Conservation (phyloP, 495 filamentous ascomycete species). For the Baudoinia panamericana region DNA sequence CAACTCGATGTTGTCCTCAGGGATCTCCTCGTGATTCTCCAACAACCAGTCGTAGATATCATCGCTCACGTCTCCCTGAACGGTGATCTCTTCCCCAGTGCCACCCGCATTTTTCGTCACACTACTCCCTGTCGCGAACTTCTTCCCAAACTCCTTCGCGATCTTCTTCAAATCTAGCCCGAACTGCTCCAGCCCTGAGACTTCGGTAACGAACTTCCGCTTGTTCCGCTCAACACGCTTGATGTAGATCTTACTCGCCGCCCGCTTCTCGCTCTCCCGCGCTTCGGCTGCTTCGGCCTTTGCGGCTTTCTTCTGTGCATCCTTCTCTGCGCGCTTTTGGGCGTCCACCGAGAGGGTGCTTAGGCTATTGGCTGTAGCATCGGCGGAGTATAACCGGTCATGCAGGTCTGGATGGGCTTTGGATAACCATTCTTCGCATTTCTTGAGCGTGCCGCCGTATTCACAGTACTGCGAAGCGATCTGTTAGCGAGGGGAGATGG, state of each 20-base stretch:
- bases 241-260: constrained; percentile 70
- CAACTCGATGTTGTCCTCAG: constrained; percentile 86
- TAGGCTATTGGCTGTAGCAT: constrained; percentile 69
- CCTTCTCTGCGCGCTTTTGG: constrained; percentile 83
- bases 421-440: constrained; percentile 91
- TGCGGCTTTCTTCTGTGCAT: constrained; percentile 85
- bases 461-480: constrained; percentile 68
- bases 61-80: constrained; percentile 92
- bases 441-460: constrained; percentile 94
- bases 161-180: constrained; percentile 88
- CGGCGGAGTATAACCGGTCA: constrained; percentile 67
- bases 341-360: constrained; percentile 75
- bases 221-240: constrained; percentile 98
- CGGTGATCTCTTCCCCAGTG: constrained; percentile 80
- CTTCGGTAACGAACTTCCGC: constrained; percentile 84
- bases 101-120: constrained; percentile 80
- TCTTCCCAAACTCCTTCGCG: constrained; percentile 78
- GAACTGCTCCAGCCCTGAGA: constrained; percentile 79
- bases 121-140: constrained; percentile 84
- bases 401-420: constrained; percentile 62
- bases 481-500: not conserved
- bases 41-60: constrained; percentile 83
- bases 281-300: constrained; percentile 76
- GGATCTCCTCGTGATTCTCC: constrained; percentile 71
- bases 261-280: constrained; percentile 62